These are phyloP conservation scores for Calonectria hawksworthii DNA, from an alignment of 2,329 filamentous ascomycete genomes.

Conservation along the genomic window DNA sequence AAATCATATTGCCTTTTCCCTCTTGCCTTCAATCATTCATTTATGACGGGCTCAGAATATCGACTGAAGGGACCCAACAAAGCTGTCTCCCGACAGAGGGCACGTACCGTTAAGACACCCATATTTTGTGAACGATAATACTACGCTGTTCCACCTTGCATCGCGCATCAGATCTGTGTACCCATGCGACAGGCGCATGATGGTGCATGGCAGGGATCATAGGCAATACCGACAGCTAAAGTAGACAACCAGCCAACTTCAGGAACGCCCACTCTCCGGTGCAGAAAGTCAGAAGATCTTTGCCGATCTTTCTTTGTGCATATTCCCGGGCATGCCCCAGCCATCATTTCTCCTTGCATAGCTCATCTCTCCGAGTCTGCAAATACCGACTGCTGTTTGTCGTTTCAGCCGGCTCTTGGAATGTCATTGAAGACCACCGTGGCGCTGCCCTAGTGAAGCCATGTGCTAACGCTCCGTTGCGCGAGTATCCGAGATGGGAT, in stretches of 20 bases:
- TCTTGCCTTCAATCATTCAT: background rate
- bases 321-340: background rate
- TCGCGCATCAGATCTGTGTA: background rate
- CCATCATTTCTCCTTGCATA: background rate
- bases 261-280: background rate
- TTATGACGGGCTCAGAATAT: background rate
- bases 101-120: background rate
- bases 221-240: background rate
- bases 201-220: background rate
- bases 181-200: background rate
- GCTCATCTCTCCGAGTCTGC: background rate
- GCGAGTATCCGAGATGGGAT: background rate
- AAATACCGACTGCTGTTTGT: background rate
- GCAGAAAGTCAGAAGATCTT: background rate
- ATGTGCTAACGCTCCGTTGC: background rate
- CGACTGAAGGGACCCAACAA: background rate
- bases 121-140: background rate
- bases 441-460: background rate
- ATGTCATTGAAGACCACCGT: background rate
- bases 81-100: background rate
- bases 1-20: background rate
- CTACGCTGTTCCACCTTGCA: background rate
- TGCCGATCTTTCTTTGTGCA: background rate
- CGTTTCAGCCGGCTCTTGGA: background rate
- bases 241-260: background rate